phyloP scores from a whole-genome alignment of 192 early-diverging fungal genomes.

The Coemansia javaensis region DNA sequence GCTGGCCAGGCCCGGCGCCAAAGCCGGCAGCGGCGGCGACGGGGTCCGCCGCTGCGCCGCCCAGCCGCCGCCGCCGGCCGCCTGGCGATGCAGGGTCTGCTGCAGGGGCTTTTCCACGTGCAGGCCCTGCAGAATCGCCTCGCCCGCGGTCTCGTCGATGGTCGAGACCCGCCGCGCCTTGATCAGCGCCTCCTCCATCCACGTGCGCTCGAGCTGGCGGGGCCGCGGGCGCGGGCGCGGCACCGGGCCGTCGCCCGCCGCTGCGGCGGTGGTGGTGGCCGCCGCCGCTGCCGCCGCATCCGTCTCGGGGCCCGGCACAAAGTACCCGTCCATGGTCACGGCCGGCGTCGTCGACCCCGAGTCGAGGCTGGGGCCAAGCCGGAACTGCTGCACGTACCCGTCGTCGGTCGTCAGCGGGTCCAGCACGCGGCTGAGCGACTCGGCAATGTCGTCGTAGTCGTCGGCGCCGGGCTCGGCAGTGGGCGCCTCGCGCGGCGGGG shows the following conservation, averaged over 20 bases:
- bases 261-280: background rate
- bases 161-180: conserved; percentile 50
- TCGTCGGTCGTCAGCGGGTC: conserved; percentile 11
- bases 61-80: conserved; percentile 8
- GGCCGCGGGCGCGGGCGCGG: conserved; percentile 33
- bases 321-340: conserved; percentile 52
- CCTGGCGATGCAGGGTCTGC: background rate
- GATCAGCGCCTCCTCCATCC: conserved; percentile 52
- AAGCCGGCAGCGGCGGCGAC: conserved; percentile 1
- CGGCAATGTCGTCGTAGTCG: conserved; percentile 19
- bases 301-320: too few species aligned
- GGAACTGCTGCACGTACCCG: conserved; percentile 50
- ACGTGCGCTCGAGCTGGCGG: conserved; percentile 45
- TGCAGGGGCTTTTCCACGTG: conserved; percentile 4
- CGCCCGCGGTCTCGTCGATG: conserved; percentile 44
- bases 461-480: background rate
- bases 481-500: background rate
- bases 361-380: conserved; percentile 42
- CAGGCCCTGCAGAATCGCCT: conserved; percentile 41
- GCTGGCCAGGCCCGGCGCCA: conserved; percentile 16
- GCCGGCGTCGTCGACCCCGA: conserved; percentile 45
- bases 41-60: conserved; percentile 14
- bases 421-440: conserved; percentile 16
- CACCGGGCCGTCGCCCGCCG: conserved; percentile 1
- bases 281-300: too few species aligned